Evolutionary conservation across 2,329 filamentous ascomycete species (phyloP), one percentile per base, ranked within the genome.

Genomic region (Seiridium cupressi): DNA sequence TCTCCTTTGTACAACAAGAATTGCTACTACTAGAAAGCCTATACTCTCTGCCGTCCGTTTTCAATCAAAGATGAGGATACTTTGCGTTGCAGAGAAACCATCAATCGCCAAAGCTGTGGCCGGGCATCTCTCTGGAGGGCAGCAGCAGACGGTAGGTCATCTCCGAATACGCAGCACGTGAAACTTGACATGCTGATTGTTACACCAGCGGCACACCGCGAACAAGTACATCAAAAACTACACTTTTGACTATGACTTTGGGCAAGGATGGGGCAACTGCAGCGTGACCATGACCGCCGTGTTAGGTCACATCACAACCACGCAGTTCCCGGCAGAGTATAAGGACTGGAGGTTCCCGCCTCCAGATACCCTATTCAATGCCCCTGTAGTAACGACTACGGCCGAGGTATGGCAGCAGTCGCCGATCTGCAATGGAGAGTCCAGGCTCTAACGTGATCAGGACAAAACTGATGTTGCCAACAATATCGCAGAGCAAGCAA

Each of bases 251-350:
- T 99, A 95, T 76, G 88, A 92, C 72, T 99, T 99, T 73, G 89
- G 89, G 5, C 83, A 80, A 51, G 81, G 84, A 65, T 97, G 92
- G 90, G 93, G 93, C 26, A 82, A 81, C 62, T 97, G 91, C 73
- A 81, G 86, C 10, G 94, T 97, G 51, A 93, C 89, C 48, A 98
- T 99, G 91, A 99, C 95, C 59, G 93, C 90, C 63, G 95, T 99
- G 32, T 81, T 90, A 9, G 95, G 95, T 10, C 95, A 99, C 76
- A 82, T 99, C 64, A 93, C 91, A 38, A 82, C 81, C n/a, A 78
- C 89, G 49, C 91, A 96, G 57, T 97, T 99, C 68, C 84, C 85
- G 18, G 73, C 80, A 7, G 84, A 88, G 59, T 93, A 89, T 76
- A 89, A 87, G 68, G 87, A 87, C 64, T 99, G 95, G 95, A 81